These are phyloP conservation scores for Penicillium arizonense DNA, from an alignment of 495 filamentous ascomycete species.

Conservation along the genomic window DNA sequence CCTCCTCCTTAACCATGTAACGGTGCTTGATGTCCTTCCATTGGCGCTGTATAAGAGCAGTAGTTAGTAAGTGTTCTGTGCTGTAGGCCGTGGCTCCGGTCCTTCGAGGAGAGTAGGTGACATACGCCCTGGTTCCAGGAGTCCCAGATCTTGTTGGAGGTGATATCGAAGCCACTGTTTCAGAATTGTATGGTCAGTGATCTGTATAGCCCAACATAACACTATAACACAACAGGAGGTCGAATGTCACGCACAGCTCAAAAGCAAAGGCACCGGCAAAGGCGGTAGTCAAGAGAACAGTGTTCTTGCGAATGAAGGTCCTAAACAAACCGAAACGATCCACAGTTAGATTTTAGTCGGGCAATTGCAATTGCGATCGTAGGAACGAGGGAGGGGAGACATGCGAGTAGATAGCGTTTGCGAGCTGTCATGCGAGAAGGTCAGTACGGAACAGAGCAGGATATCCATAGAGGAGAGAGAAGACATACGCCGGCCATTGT, in stretches of 20 bases:
- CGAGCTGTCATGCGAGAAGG: constrained; percentile 44
- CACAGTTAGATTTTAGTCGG: constrained; percentile 18
- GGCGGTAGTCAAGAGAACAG: constrained; percentile 78
- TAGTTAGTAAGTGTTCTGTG: constrained; percentile 30
- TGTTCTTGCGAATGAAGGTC: constrained; percentile 79
- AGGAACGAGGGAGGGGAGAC: constrained; percentile 41
- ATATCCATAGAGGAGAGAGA: neutral
- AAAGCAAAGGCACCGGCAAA: constrained; percentile 88
- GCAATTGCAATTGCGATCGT: constrained; percentile 16
- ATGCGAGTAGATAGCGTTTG: constrained; percentile 77
- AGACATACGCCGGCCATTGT: constrained; percentile 54
- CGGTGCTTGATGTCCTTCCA: constrained; percentile 98
- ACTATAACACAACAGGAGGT: constrained; percentile 1
- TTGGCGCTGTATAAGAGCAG: constrained; percentile 68
- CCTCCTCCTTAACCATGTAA: constrained; percentile 71
- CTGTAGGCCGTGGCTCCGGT: neutral
- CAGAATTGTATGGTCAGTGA: constrained; percentile 14
- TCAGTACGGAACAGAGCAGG: constrained; percentile 3
- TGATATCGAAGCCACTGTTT: constrained; percentile 71
- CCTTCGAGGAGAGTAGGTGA: constrained; percentile 10
- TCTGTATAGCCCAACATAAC: neutral
- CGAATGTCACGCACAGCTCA: constrained; percentile 70
- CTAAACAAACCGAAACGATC: constrained; percentile 46
- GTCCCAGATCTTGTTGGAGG: constrained; percentile 85
- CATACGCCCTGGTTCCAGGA: constrained; percentile 84